A percentile compares a stretch with the other conserved stretches of the same genome.
Conservation (phyloP, 805 yeast species). For the Myxozyma lipomycoides region DNA sequence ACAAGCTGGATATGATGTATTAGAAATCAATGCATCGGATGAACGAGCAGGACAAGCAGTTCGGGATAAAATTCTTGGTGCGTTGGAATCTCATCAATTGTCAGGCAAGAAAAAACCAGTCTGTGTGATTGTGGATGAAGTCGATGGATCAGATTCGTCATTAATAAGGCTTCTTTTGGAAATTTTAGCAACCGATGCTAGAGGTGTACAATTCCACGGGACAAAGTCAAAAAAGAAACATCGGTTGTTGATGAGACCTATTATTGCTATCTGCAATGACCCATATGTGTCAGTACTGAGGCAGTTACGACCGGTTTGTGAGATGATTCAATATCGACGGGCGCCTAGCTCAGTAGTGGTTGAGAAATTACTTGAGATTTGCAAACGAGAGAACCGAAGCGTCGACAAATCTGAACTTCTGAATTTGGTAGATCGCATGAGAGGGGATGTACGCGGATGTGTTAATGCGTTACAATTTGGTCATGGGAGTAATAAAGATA, state of each 20-base stretch:
- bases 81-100: conserved; percentile 61
- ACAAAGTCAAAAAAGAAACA: conserved; percentile 37
- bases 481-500: conserved; percentile 47
- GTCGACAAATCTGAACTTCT: conserved; percentile 51
- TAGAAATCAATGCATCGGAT: conserved; percentile 85
- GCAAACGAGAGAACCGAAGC: conserved; percentile 47
- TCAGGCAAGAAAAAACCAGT: conserved; percentile 58
- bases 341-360: conserved; percentile 49
- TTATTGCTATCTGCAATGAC: conserved; percentile 89
- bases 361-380: conserved; percentile 50
- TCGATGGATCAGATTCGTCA: conserved; percentile 68
- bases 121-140: conserved; percentile 82
- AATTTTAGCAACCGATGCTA: conserved; percentile 53
- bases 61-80: conserved; percentile 53
- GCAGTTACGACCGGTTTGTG: conserved; percentile 66
- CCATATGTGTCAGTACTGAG: conserved; percentile 72
- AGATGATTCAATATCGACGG: conserved; percentile 61
- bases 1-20: conserved; percentile 73
- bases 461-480: conserved; percentile 74
- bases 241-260: conserved; percentile 66
- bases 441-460: conserved; percentile 82
- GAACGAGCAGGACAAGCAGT: conserved; percentile 62
- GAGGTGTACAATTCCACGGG: conserved; percentile 42
- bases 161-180: conserved; percentile 58
- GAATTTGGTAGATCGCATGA: conserved; percentile 64